These are phyloP conservation scores for Globisporangium ultimum DNA, from an alignment of 352 stramenopile species.

Conservation along the genomic window DNA sequence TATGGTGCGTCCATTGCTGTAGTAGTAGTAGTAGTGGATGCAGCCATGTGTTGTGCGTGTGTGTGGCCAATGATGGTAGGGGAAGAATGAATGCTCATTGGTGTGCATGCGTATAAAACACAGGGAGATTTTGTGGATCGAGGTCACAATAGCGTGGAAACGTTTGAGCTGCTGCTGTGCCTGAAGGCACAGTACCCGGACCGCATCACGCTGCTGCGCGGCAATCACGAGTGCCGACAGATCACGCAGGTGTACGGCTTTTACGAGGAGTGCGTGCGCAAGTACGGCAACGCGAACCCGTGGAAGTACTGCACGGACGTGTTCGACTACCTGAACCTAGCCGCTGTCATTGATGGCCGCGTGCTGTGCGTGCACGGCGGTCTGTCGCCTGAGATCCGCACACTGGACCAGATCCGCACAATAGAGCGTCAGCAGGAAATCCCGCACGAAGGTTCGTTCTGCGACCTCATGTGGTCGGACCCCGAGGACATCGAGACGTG, in stretches of 20 bases:
- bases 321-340: conserved; percentile 96
- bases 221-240: conserved; percentile 92
- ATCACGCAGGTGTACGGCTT: conserved; percentile 98
- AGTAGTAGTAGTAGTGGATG: not conserved
- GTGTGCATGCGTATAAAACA: conserved; percentile 9
- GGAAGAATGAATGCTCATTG: not conserved
- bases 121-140: conserved; percentile 90
- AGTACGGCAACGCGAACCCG: conserved; percentile 95
- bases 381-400: conserved; percentile 92
- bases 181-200: conserved; percentile 87
- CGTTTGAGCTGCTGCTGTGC: conserved; percentile 84
- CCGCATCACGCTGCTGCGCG: conserved; percentile 84
- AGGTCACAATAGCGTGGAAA: conserved; percentile 89
- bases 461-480: conserved; percentile 98
- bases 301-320: conserved; percentile 97
- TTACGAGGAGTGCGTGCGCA: conserved; percentile 96
- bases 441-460: conserved; percentile 94
- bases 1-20: conserved; percentile 46
- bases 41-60: not conserved
- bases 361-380: conserved; percentile 95
- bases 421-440: conserved; percentile 97
- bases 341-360: conserved; percentile 91
- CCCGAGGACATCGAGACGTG: conserved; percentile 93
- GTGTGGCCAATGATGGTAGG: not conserved
- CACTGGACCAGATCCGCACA: conserved; percentile 93